Evolutionary conservation across 164 flowering plant genomes (phyloP), one percentile per base, ranked within the genome.

Genomic region (Stephania cephalantha): DNA sequence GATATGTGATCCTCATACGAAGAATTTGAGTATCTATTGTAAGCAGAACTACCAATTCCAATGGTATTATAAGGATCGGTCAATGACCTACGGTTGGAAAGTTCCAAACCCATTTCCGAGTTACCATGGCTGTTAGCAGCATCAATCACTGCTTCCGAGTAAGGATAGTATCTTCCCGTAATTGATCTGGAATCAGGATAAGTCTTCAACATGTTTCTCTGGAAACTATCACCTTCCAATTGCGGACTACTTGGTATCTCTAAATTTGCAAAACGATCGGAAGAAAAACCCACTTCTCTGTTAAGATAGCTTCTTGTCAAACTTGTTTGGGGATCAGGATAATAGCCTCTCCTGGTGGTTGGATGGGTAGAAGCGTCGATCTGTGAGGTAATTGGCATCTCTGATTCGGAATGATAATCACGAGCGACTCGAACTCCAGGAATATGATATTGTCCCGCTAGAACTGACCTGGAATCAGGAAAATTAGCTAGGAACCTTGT

Each of bases 211-310:
- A 63, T 71, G 35, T 72, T 65, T 12, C 68, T 3, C 7, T 9
- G 30, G 17, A 30, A 12, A 52, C 35, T n/a, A 70, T 48, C 44
- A 63, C 35, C 52, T 63, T 42, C 75, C 12, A 4, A 61, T 45
- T 64, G 52, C 18, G 45, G 64, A 15, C 68, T 78, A 17, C 79
- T 58, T 18, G 84, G 84, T 10, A 61, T 64, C 18, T 80, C 79
- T 31, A 8, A 30, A 68, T 71, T 77, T 12, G 55, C 74, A 70
- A 75, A 73, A 66, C 70, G 12, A 9, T 71, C 50, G 0, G 75
- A 10, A n/a, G 73, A 66, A 61, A n/a, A 45, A 30, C 78, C 76
- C 15, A 74, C 55, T 31, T 75, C 69, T 20, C 18, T 5, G 45
- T 29, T 74, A 15, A 76, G 67, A 77, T 75, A 46, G 63, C 66